A percentile compares a stretch with the other conserved stretches of the same genome.
Conservation (phyloP, 345 rosid genomes). For the Mangifera indica region DNA sequence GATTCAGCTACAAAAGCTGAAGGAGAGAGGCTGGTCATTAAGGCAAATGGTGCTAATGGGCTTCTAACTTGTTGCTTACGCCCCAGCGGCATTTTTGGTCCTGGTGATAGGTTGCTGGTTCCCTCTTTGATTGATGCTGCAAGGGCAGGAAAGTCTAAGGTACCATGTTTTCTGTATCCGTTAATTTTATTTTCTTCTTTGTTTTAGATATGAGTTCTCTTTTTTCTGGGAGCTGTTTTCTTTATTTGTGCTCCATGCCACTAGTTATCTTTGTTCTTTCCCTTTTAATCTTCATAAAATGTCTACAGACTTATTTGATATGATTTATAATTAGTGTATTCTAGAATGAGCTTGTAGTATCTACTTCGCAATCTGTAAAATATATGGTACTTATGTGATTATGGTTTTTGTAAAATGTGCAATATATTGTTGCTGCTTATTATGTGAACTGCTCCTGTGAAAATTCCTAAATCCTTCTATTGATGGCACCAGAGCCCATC, state of each 20-base stretch:
- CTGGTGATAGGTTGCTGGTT: constrained; percentile 83
- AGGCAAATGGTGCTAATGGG: too few species aligned
- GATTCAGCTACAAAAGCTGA: too few species aligned
- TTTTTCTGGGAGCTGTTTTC: too few species aligned
- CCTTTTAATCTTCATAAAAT: too few species aligned
- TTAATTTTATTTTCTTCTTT: background rate
- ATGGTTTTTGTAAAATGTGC: background rate
- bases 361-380: too few species aligned
- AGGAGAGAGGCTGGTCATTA: too few species aligned
- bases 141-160: constrained; percentile 90
- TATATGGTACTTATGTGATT: background rate
- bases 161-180: constrained; percentile 24
- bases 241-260: background rate
- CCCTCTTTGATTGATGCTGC: constrained; percentile 84
- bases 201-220: too few species aligned
- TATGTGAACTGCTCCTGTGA: background rate
- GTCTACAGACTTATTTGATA: too few species aligned
- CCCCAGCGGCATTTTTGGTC: too few species aligned
- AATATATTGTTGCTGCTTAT: background rate
- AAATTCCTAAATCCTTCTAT: background rate
- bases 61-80: too few species aligned
- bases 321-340: background rate
- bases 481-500: background rate
- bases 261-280: too few species aligned
- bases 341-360: constrained; percentile 1